Base-by-base conservation (phyloP, 1,139 yeast genomes). In the Candida glucosophila region DNA sequence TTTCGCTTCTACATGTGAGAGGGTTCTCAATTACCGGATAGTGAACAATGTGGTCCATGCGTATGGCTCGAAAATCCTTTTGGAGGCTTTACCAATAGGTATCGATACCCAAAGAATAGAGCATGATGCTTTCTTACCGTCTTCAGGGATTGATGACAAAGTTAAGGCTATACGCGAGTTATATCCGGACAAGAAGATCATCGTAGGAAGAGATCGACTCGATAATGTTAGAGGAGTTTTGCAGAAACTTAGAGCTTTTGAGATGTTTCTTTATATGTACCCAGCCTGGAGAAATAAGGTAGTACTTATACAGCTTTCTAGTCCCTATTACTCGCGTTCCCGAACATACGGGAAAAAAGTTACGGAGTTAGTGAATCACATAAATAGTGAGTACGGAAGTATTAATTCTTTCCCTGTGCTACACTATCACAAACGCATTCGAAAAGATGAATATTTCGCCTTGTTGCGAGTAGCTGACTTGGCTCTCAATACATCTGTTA, bases 281-380 rank as follows among this genome's bases (percentile, higher is more conserved):
- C 98, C 98, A 1, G 88, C 85, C 42, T 85, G 94, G 93, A 66
- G 81, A 34, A 86, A 78, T 22, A 73, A 78, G 33, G 95, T 86
- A 17, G 93, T 86, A 4, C 61, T 90, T 41, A 80, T 92, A 37
- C 98, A 90, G 53, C 95, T 92, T 14, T 81, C 95, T 4, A 77
- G 86, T 24, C 94, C 94, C 14, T 78, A 79, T 2, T 73, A 58
- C 42, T 59, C 67, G 22, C 71, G 70, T 43, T 58, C 73, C 5
- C 58, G 66, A 6, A 72, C 72, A 41, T 63, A 82, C 17, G 96
- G 83, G 45, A 73, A 73, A 37, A 80, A 78, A 46, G 94, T 82
- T 4, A 68, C 78, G 23, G 96, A 86, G 41, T 55, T 85, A 37
- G 77, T 85, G 12, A 67, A 78, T 22, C 73, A 67, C 29, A 90